Percentiles rank a stretch among this genome's conserved stretches.
Conservation (phyloP, 1,284 basidiomycete genomes). For the Boletus calvinii region DNA sequence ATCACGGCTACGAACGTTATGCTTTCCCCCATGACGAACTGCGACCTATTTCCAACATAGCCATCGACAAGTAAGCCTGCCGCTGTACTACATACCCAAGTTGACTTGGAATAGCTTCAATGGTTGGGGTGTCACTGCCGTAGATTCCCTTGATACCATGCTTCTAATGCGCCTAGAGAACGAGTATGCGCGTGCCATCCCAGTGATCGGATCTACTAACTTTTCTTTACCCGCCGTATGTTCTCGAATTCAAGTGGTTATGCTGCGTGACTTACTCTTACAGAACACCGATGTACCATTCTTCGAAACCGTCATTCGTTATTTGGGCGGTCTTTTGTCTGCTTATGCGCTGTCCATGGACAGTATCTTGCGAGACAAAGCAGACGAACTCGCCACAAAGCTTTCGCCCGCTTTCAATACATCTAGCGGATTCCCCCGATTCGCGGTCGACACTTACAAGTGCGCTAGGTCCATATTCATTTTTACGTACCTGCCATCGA, state of each 20-base stretch:
- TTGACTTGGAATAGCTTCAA: conserved; percentile 52
- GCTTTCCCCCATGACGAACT: conserved; percentile 65
- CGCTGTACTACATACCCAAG: background rate
- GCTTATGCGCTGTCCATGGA: conserved; percentile 73
- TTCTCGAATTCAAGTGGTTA: background rate
- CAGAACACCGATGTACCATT: conserved; percentile 50
- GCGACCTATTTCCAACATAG: conserved; percentile 46
- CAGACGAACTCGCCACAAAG: conserved; percentile 51
- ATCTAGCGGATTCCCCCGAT: conserved; percentile 48
- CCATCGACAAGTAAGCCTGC: conserved; percentile 50
- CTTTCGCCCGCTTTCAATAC: conserved; percentile 54
- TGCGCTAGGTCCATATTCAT: conserved; percentile 26
- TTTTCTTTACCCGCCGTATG: conserved; percentile 49
- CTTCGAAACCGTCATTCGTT: conserved; percentile 88
- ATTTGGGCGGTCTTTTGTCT: conserved; percentile 81
- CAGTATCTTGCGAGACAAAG: conserved; percentile 43
- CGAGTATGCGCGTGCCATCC: conserved; percentile 74
- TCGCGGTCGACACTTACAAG: conserved; percentile 48
- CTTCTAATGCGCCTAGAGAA: conserved; percentile 81
- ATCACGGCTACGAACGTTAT: conserved; percentile 56
- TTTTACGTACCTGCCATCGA: background rate
- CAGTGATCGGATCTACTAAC: conserved; percentile 65
- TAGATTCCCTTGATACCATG: conserved; percentile 88
- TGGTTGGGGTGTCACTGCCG: conserved; percentile 84
- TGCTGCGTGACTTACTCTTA: background rate